phyloP scores from a whole-genome alignment of 805 yeast species.

The Candida succiphila region DNA sequence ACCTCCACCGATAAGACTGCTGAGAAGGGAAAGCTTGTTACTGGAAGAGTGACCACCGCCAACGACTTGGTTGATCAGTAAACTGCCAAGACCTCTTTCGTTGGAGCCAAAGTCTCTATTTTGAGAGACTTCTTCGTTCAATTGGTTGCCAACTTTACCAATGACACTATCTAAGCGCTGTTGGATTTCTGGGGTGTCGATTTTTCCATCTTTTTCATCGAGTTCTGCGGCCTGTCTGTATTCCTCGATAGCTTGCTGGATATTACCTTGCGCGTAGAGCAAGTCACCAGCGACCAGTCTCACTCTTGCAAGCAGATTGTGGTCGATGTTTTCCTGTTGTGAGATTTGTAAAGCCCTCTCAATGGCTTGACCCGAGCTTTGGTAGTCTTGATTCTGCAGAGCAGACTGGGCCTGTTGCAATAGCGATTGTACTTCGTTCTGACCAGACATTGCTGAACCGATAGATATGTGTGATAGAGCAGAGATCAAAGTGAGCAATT shows the following conservation, averaged over 20 bases:
- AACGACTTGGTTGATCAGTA: constrained; percentile 15
- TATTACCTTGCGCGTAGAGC: constrained; percentile 12
- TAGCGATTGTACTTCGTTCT: constrained; percentile 10
- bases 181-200: constrained; percentile 21
- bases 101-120: constrained; percentile 13
- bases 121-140: constrained; percentile 14
- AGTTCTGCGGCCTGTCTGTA: constrained; percentile 20
- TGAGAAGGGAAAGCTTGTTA: constrained; percentile 16
- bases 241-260: constrained; percentile 16
- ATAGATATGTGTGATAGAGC: too few species aligned
- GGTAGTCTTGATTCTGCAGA: constrained; percentile 3
- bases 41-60: constrained; percentile 17
- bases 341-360: constrained; percentile 12
- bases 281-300: constrained; percentile 19
- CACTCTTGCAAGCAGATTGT: constrained; percentile 16
- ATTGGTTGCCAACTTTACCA: constrained; percentile 10
- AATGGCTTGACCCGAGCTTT: constrained; percentile 10
- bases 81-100: constrained; percentile 19
- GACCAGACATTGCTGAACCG: constrained; percentile 7
- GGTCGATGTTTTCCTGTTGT: constrained; percentile 12
- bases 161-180: constrained; percentile 15
- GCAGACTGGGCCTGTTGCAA: constrained; percentile 9
- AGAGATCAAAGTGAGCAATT: too few species aligned
- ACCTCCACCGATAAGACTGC: constrained; percentile 10
- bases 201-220: constrained; percentile 21